Base-by-base conservation (phyloP, 129 eudicot species). In the Deinandra increscens region DNA sequence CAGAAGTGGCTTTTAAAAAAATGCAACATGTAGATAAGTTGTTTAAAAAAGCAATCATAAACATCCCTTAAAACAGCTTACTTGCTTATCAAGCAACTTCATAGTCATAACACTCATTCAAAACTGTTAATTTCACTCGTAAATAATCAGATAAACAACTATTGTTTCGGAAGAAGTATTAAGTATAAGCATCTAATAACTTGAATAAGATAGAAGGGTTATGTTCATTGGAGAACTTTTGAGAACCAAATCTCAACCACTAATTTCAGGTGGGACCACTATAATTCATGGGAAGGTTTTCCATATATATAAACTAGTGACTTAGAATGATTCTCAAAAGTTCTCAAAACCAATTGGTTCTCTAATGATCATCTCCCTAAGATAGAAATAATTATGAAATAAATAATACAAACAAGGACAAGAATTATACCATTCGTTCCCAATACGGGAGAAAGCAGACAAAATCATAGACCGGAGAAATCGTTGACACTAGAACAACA, bases 361-460 rank as follows among this genome's bases (percentile, higher is more conserved):
- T n/a, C n/a, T n/a, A n/a, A n/a, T n/a, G n/a, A n/a, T n/a, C n/a
- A n/a, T n/a, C n/a, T n/a, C n/a, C n/a, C n/a, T n/a, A n/a, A n/a
- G n/a, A n/a, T n/a, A n/a, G n/a, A n/a, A n/a, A n/a, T n/a, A n/a
- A n/a, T 26, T 26, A 26, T 26, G 31, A 26, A 3, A 26, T 26
- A 26, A 26, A 26, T 3, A 3, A 26, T 26, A 3, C 37, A 34
- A 70, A 49, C 8, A 60, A 44, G 34, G 64, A 65, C 31, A 73
- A 71, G 73, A 76, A 60, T 0, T 78, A 56, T 86, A 91, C 98
- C 91, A 95, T 83, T 76, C 91, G 71, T 67, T 92, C 96, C 98
- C 96, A 88, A 49, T 86, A 92, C 0, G 96, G 91, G 43, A 67
- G 86, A 75, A 92, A 92, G 81, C 96, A 88, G 29, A 88, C 96